Percentiles rank a stretch among this genome's conserved stretches.
phyloP scores from a whole-genome alignment of 192 early-diverging fungal genomes.

The Coemansia sp. region DNA sequence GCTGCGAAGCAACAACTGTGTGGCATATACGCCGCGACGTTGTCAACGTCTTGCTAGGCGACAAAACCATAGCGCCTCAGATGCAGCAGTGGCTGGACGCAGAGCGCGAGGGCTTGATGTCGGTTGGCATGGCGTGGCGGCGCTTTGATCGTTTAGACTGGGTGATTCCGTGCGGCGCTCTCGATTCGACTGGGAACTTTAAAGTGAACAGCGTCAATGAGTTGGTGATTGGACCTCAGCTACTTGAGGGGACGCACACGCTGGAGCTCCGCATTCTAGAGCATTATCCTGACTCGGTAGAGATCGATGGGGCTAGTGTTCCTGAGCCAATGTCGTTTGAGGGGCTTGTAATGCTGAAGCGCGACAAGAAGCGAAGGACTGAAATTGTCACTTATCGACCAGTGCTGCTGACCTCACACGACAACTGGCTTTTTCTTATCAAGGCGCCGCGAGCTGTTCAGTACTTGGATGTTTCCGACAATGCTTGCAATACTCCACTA shows the following conservation, averaged over 20 bases:
- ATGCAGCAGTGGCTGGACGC: constrained; percentile 38
- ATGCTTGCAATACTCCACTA: constrained; percentile 3
- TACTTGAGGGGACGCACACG: constrained; percentile 38
- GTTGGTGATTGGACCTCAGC: constrained; percentile 30
- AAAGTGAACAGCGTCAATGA: constrained; percentile 15
- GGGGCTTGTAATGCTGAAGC: constrained; percentile 47
- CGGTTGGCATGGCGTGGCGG: constrained; percentile 49
- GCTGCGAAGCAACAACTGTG: constrained; percentile 38
- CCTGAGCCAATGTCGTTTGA: constrained; percentile 38
- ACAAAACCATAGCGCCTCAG: constrained; percentile 21
- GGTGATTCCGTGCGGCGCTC: constrained; percentile 39
- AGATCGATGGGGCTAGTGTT: constrained; percentile 5
- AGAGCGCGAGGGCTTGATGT: constrained; percentile 28
- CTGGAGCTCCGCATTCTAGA: constrained; percentile 42
- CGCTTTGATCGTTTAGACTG: constrained; percentile 41
- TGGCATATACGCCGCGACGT: constrained; percentile 45
- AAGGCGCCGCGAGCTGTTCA: constrained; percentile 37
- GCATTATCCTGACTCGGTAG: constrained; percentile 41
- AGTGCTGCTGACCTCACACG: constrained; percentile 33
- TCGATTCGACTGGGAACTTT: constrained; percentile 13
- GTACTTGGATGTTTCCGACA: constrained; percentile 23
- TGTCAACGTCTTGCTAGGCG: constrained; percentile 25
- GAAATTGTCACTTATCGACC: constrained; percentile 36
- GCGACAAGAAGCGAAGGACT: constrained; percentile 23
- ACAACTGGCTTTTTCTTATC: constrained; percentile 39